Conservation (phyloP, 2,329 filamentous ascomycete genomes). For the Trichoderma gracile region DNA sequence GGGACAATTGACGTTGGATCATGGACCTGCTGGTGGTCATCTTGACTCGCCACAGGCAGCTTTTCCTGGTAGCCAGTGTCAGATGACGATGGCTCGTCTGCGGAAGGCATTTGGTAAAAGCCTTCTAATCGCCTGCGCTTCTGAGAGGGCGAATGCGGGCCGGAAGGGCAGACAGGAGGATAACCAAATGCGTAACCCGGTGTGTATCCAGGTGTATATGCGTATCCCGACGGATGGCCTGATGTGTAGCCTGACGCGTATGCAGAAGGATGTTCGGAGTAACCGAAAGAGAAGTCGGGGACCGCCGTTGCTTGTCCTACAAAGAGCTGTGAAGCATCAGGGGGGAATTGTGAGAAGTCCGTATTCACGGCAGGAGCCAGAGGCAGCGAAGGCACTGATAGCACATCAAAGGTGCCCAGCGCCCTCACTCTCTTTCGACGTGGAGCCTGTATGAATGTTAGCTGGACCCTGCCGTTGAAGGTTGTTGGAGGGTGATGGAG, state of each 20-base stretch:
- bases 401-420: constrained; percentile 32
- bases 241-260: background rate
- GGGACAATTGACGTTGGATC: constrained; percentile 12
- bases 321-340: constrained; percentile 33
- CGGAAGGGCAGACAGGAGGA: constrained; percentile 29
- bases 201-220: background rate
- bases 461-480: constrained; percentile 39
- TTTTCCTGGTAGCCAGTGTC: constrained; percentile 40
- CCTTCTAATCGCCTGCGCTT: constrained; percentile 39
- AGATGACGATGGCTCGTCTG: constrained; percentile 26
- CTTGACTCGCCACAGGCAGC: constrained; percentile 29
- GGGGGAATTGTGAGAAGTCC: constrained; percentile 33
- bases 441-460: constrained; percentile 41
- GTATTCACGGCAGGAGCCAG: constrained; percentile 30
- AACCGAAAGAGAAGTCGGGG: constrained; percentile 33
- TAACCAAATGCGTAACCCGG: background rate
- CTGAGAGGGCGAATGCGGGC: constrained; percentile 34
- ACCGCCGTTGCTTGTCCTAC: constrained; percentile 35
- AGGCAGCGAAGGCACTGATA: constrained; percentile 30
- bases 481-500: background rate
- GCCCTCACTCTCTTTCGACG: constrained; percentile 37
- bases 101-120: constrained; percentile 36
- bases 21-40: constrained; percentile 30
- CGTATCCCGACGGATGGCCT: background rate
- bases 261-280: background rate